phyloP scores from a whole-genome alignment of 2,329 filamentous ascomycete species.

The Fusarium chaquense region DNA sequence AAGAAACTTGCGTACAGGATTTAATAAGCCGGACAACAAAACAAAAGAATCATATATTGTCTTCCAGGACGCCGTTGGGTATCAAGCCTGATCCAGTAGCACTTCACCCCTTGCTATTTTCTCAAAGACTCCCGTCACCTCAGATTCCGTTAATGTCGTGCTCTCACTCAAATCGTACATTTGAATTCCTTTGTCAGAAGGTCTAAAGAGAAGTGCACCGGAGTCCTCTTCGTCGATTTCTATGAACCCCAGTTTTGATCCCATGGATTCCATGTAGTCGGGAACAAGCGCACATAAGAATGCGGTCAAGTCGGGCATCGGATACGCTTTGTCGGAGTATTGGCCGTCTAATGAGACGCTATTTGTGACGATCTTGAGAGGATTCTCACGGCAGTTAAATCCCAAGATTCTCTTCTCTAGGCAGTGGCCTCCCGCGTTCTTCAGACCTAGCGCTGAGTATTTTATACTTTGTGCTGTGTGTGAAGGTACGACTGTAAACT shows the following conservation, averaged over 20 bases:
- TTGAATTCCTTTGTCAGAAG: constrained; percentile 25
- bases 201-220: constrained; percentile 36
- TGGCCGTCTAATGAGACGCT: constrained; percentile 33
- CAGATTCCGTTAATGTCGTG: constrained; percentile 9
- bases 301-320: constrained; percentile 43
- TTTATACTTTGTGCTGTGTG: constrained; percentile 43
- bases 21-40: neutral
- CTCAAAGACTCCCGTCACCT: constrained; percentile 4
- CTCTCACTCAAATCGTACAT: constrained; percentile 34
- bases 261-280: constrained; percentile 4
- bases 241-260: constrained; percentile 16
- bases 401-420: constrained; percentile 40
- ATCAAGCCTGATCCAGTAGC: constrained; percentile 21
- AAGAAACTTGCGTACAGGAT: neutral
- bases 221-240: constrained; percentile 20
- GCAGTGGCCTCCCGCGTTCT: constrained; percentile 23
- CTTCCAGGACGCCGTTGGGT: constrained; percentile 21
- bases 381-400: constrained; percentile 44
- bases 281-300: constrained; percentile 34
- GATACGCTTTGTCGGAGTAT: constrained; percentile 28
- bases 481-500: constrained; percentile 42
- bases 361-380: constrained; percentile 34
- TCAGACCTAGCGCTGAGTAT: constrained; percentile 34
- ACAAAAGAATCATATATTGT: constrained; percentile 1
- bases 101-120: constrained; percentile 7